Percentiles rank a stretch among this genome's conserved stretches.
phyloP scores from a whole-genome alignment of 805 yeast genomes.

The Metschnikowia vanudenii region DNA sequence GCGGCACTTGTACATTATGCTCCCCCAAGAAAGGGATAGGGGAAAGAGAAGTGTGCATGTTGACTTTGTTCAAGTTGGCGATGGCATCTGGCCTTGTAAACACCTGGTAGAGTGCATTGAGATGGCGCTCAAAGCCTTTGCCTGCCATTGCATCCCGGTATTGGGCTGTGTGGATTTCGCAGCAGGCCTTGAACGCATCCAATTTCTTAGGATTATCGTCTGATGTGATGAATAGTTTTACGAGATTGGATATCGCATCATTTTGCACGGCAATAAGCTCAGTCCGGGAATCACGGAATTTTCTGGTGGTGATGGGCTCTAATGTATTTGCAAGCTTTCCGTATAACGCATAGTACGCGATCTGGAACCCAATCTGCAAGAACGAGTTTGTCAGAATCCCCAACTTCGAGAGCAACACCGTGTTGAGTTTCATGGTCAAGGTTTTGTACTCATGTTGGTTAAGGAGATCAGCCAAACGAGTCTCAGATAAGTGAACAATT shows the following conservation, averaged over 20 bases:
- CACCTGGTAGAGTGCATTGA: conserved; percentile 60
- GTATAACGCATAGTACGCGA: conserved; percentile 54
- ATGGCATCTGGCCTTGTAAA: conserved; percentile 43
- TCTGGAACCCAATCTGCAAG: conserved; percentile 51
- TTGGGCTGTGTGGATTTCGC: conserved; percentile 49
- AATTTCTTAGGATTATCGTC: conserved; percentile 46
- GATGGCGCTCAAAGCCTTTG: conserved; percentile 69
- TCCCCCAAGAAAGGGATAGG: conserved; percentile 14
- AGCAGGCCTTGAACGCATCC: conserved; percentile 49
- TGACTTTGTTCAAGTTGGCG: conserved; percentile 40
- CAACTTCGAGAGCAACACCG: conserved; percentile 39
- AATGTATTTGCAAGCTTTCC: conserved; percentile 50
- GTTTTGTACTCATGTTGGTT: conserved; percentile 57
- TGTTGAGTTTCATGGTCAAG: conserved; percentile 34
- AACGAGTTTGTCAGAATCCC: conserved; percentile 49
- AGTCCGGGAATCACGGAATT: conserved; percentile 65
- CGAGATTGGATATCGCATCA: conserved; percentile 47
- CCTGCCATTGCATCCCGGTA: conserved; percentile 58
- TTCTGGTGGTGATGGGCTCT: conserved; percentile 66
- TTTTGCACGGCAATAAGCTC: conserved; percentile 67
- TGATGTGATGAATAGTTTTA: conserved; percentile 64
- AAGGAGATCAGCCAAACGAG: conserved; percentile 56
- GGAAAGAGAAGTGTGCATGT: conserved; percentile 25
- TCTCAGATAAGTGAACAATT: conserved; percentile 54
- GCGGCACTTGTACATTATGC: conserved; percentile 19